These are phyloP conservation scores for Metschnikowia gelsemii DNA, from an alignment of 805 yeast genomes.

Conservation along the genomic window DNA sequence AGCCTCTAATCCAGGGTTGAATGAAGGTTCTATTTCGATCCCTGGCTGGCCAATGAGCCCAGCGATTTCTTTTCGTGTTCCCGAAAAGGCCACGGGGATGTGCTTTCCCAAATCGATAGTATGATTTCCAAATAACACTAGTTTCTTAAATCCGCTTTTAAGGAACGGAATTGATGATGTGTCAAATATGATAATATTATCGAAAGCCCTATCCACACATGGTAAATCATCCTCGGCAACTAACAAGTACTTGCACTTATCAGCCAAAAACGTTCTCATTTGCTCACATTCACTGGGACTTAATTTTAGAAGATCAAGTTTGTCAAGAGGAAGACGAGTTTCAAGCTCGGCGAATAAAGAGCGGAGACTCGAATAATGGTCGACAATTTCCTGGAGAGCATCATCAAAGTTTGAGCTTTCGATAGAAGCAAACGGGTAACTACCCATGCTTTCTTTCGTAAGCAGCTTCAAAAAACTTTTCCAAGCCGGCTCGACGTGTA, in stretches of 20 bases:
- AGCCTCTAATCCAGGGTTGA: slow-evolving; percentile 12
- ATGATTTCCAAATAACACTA: not conserved
- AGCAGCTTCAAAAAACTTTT: slow-evolving; percentile 11
- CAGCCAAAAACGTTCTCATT: slow-evolving; percentile 5
- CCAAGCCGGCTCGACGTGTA: slow-evolving; percentile 25
- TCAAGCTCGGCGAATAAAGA: slow-evolving; percentile 13
- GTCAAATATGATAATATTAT: slow-evolving; percentile 8
- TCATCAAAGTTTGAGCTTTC: not conserved
- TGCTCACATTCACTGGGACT: not conserved
- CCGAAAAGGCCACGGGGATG: not conserved
- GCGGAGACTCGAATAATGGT: slow-evolving; percentile 12
- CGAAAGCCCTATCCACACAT: slow-evolving; percentile 3
- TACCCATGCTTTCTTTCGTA: not conserved
- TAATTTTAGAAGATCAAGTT: not conserved
- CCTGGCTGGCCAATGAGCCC: not conserved
- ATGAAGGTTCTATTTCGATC: not conserved
- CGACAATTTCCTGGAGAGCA: slow-evolving; percentile 3
- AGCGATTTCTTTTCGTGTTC: slow-evolving; percentile 1
- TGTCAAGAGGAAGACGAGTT: slow-evolving; percentile 11
- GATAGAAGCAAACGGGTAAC: slow-evolving; percentile 16
- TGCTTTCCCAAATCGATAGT: not conserved
- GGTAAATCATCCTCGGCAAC: slow-evolving; percentile 7
- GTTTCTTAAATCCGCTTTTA: not conserved
- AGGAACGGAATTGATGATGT: slow-evolving; percentile 3
- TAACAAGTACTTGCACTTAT: slow-evolving; percentile 1